Conservation (phyloP, 129 eudicot species). For the Escallonia herrerae region DNA sequence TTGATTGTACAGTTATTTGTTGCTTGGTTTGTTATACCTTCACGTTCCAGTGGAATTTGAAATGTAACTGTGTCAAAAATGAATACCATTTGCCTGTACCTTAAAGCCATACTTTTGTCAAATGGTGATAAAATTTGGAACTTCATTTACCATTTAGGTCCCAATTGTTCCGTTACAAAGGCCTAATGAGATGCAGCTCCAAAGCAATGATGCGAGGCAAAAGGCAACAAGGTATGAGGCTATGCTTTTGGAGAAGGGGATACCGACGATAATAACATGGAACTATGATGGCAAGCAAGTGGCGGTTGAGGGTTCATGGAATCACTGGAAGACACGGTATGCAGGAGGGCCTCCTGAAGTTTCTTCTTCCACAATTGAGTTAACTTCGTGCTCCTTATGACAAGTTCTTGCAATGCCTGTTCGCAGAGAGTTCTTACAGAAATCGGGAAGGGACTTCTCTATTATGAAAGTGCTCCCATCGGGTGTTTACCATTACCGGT, state of each 20-base stretch:
- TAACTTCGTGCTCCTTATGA: neutral
- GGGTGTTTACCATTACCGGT: slow-evolving; percentile 42
- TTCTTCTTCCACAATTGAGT: neutral
- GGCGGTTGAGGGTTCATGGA: slow-evolving; percentile 51
- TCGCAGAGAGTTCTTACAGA: slow-evolving; percentile 38
- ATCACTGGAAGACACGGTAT: slow-evolving; percentile 39
- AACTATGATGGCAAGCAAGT: slow-evolving; percentile 36
- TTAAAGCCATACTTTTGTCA: neutral
- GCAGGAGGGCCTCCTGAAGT: neutral
- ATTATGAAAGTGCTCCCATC: slow-evolving; percentile 31
- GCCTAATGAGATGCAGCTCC: slow-evolving; percentile 19
- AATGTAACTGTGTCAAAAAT: neutral
- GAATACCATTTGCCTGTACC: neutral
- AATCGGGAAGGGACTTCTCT: slow-evolving; percentile 19
- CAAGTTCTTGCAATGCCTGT: slow-evolving; percentile 1
- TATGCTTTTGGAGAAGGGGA: slow-evolving; percentile 14
- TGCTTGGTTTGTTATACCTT: neutral
- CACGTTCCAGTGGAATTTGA: neutral
- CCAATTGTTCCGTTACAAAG: slow-evolving; percentile 17
- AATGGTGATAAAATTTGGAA: neutral
- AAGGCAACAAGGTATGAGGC: neutral
- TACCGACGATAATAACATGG: slow-evolving; percentile 29
- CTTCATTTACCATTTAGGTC: slow-evolving; percentile 9
- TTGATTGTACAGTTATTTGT: neutral
- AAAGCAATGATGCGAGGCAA: slow-evolving; percentile 8